phyloP scores from a whole-genome alignment of 495 filamentous ascomycete species.

The Aspergillus haitiensis region DNA sequence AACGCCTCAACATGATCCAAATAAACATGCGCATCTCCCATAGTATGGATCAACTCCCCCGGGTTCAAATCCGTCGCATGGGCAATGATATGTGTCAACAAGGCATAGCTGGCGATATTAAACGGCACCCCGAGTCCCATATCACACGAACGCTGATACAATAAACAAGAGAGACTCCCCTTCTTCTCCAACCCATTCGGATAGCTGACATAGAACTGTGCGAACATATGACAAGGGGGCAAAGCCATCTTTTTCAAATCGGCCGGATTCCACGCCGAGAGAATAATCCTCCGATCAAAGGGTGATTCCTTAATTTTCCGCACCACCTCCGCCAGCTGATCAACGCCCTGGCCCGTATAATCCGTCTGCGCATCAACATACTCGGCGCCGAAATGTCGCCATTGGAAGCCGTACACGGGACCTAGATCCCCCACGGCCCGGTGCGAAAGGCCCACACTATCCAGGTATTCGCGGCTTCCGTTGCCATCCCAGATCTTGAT shows the following conservation, averaged over 20 bases:
- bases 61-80: constrained; percentile 79
- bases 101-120: constrained; percentile 92
- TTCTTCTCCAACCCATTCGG: constrained; percentile 46
- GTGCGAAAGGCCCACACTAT: constrained; percentile 74
- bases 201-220: constrained; percentile 94
- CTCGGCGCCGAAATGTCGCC: constrained; percentile 94
- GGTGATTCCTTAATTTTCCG: constrained; percentile 77
- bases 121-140: constrained; percentile 98
- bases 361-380: constrained; percentile 78
- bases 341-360: constrained; percentile 85
- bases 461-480: constrained; percentile 83
- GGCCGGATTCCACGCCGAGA: constrained; percentile 89
- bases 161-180: constrained; percentile 74
- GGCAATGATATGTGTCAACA: constrained; percentile 92
- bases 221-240: constrained; percentile 98
- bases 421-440: constrained; percentile 87
- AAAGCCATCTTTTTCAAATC: constrained; percentile 89
- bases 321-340: constrained; percentile 86
- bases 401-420: constrained; percentile 98
- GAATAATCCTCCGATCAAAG: constrained; percentile 84
- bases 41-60: constrained; percentile 82
- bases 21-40: constrained; percentile 97
- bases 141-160: constrained; percentile 95
- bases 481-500: constrained; percentile 99
- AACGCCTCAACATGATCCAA: constrained; percentile 89